These are phyloP conservation scores for Ottelia alismoides DNA, from an alignment of 106 monocot species.

Conservation along the genomic window DNA sequence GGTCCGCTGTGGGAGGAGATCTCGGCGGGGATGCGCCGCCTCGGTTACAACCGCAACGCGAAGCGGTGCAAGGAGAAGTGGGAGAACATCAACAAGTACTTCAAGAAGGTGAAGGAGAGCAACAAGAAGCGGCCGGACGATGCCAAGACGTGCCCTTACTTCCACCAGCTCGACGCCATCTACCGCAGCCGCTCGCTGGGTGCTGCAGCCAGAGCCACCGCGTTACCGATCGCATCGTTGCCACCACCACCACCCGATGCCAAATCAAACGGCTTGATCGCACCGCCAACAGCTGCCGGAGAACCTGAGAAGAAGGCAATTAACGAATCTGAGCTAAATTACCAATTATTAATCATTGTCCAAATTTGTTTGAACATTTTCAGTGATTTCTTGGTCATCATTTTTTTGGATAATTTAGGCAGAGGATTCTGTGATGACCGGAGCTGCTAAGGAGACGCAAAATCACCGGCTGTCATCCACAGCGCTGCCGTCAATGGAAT, in stretches of 20 bases:
- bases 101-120: slow-evolving; percentile 92
- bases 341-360: too few relatives aligned
- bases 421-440: slow-evolving; percentile 71
- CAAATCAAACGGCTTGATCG: too few relatives aligned
- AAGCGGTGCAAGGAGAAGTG: slow-evolving; percentile 90
- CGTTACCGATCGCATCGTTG: background rate
- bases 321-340: too few relatives aligned
- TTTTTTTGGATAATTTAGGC: slow-evolving; percentile 40
- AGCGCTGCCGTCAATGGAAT: background rate
- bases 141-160: slow-evolving; percentile 84
- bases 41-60: slow-evolving; percentile 57
- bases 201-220: too few relatives aligned
- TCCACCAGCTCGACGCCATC: slow-evolving; percentile 72
- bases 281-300: too few relatives aligned
- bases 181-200: too few relatives aligned
- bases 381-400: too few relatives aligned
- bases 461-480: slow-evolving; percentile 6
- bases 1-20: slow-evolving; percentile 31
- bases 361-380: too few relatives aligned
- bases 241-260: slow-evolving; percentile 4
- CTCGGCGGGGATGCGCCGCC: slow-evolving; percentile 10
- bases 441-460: slow-evolving; percentile 17
- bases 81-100: slow-evolving; percentile 96
- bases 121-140: slow-evolving; percentile 73
- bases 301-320: too few relatives aligned